Evolutionary conservation across 2,329 filamentous ascomycete genomes (phyloP).

Genomic region (Microascus cirrosus): DNA sequence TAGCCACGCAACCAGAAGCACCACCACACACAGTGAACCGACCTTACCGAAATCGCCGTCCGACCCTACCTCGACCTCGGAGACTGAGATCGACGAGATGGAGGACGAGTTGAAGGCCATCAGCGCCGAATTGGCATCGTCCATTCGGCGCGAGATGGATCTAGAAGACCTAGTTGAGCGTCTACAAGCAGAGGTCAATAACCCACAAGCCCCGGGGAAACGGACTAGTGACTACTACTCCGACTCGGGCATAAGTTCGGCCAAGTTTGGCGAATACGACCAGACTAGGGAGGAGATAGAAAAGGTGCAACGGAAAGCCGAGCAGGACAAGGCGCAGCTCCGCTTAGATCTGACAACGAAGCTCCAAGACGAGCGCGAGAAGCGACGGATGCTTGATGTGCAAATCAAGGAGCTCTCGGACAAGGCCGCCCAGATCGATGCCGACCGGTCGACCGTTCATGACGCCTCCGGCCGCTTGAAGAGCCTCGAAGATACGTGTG

Average conservation of each 20-base stretch:
- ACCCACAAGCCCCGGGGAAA: constrained; percentile 47
- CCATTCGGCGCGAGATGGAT: constrained; percentile 92
- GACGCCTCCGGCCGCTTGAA: constrained; percentile 52
- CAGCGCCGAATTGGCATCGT: constrained; percentile 81
- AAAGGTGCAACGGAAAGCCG: constrained; percentile 67
- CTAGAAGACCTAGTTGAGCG: constrained; percentile 88
- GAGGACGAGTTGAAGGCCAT: constrained; percentile 92
- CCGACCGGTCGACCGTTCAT: constrained; percentile 41
- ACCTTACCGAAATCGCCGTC: constrained; percentile 38
- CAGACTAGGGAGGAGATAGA: constrained; percentile 63
- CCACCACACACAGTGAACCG: constrained; percentile 38
- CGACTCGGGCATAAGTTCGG: constrained; percentile 82
- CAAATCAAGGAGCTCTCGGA: constrained; percentile 77
- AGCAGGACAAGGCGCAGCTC: constrained; percentile 84
- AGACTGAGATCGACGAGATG: constrained; percentile 65
- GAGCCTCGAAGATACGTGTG: constrained; percentile 70
- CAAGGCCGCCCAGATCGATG: constrained; percentile 55
- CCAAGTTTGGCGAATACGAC: constrained; percentile 61
- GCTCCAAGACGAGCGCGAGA: constrained; percentile 73
- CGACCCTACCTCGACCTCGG: constrained; percentile 26
- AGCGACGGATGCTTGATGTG: constrained; percentile 65
- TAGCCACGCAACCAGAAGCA: constrained; percentile 20
- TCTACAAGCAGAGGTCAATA: constrained; percentile 64
- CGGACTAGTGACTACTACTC: constrained; percentile 97
- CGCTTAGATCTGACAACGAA: constrained; percentile 77